These are phyloP conservation scores for Rehmannia glutinosa DNA, from an alignment of 257 asterid genomes.

Conservation along the genomic window DNA sequence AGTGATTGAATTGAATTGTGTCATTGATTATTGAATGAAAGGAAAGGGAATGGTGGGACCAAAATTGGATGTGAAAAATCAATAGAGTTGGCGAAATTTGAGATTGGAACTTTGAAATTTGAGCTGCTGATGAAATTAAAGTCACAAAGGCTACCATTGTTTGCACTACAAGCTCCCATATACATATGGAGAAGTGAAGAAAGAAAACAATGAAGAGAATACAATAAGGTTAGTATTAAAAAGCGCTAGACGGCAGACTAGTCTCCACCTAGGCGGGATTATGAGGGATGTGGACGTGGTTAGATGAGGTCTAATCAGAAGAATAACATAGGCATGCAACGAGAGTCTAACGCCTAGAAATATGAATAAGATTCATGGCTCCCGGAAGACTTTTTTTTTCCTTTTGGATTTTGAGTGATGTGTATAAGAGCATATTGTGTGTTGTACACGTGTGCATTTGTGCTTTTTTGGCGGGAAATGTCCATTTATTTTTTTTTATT, in stretches of 20 bases:
- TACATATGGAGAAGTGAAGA: no score
- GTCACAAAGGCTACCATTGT: no score
- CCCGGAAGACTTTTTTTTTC: not conserved
- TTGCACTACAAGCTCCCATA: conserved; percentile 28
- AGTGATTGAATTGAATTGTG: conserved; percentile 46
- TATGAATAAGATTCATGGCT: conserved; percentile 29
- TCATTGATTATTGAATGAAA: conserved; percentile 36
- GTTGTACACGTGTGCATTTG: conserved; percentile 51
- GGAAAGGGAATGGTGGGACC: conserved; percentile 42
- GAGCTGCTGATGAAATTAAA: conserved; percentile 9
- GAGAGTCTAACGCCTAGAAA: no score
- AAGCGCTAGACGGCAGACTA: no score
- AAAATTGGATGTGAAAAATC: conserved; percentile 18
- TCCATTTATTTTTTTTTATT: conserved; percentile 5
- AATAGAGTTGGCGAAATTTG: conserved; percentile 27
- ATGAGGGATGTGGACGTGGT: no score
- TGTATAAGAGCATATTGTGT: conserved; percentile 29
- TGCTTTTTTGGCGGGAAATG: conserved; percentile 66
- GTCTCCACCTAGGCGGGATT: no score
- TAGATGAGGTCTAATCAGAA: no score
- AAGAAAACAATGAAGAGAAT: no score
- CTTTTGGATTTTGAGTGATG: conserved; percentile 43
- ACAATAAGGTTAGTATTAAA: no score
- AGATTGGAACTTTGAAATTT: no score
- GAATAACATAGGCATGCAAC: no score